Percentiles rank a stretch among this genome's conserved stretches.
Conservation (phyloP, 139 green algal species). For the Micromonas pusilla region DNA sequence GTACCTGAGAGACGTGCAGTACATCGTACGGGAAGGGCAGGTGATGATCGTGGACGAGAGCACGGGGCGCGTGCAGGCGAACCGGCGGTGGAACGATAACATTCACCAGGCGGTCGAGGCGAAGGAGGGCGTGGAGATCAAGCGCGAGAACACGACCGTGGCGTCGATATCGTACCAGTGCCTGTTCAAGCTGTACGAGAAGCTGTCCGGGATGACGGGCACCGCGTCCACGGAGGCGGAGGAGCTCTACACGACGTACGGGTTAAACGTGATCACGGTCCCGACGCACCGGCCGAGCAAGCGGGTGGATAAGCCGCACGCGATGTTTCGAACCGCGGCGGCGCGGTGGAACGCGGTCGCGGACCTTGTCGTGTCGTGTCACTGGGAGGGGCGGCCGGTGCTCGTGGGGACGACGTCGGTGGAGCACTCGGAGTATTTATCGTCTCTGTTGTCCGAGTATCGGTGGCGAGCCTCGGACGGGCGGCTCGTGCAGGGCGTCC, state of each 20-base stretch:
- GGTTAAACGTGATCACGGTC: constrained; percentile 78
- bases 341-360: constrained; percentile 81
- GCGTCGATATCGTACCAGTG: constrained; percentile 95
- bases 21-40: constrained; percentile 86
- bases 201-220: constrained; percentile 51
- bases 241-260: constrained; percentile 96
- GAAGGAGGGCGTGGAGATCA: constrained; percentile 91
- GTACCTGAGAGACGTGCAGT: constrained; percentile 79
- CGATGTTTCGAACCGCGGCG: constrained; percentile 73
- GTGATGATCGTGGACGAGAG: constrained; percentile 99
- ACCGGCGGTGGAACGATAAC: constrained; percentile 82
- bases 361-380: constrained; percentile 68
- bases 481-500: background rate
- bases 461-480: constrained; percentile 27
- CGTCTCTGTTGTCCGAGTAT: constrained; percentile 56
- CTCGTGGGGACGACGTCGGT: constrained; percentile 76
- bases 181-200: constrained; percentile 71
- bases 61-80: constrained; percentile 59
- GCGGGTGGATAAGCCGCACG: constrained; percentile 82
- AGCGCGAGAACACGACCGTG: constrained; percentile 91
- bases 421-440: constrained; percentile 82
- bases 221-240: constrained; percentile 89
- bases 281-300: constrained; percentile 55
- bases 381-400: constrained; percentile 80
- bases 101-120: constrained; percentile 94